These are phyloP conservation scores for Clitopilus passeckerianus DNA, from an alignment of 768 basidiomycete species.

Conservation along the genomic window DNA sequence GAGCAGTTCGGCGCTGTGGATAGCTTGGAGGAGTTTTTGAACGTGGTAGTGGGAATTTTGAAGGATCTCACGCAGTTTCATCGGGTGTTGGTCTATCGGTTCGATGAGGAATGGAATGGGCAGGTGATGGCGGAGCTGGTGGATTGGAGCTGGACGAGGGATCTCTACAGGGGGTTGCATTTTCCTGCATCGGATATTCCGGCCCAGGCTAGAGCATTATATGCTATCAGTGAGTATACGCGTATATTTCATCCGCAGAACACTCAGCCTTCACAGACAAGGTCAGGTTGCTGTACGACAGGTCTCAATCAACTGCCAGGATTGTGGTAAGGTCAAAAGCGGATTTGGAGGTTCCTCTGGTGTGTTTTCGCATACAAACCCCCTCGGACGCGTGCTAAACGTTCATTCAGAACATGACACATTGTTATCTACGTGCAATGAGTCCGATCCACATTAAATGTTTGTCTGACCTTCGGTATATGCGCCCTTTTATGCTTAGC, in stretches of 20 bases:
- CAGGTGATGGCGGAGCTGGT: conserved; percentile 76
- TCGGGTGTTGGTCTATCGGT: conserved; percentile 77
- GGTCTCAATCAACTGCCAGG: conserved; percentile 66
- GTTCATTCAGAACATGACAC: conserved; percentile 64
- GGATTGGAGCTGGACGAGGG: conserved; percentile 70
- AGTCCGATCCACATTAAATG: conserved; percentile 82
- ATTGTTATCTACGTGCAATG: conserved; percentile 83
- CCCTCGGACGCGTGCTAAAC: neutral
- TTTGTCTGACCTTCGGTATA: conserved; percentile 21
- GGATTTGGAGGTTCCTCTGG: conserved; percentile 66
- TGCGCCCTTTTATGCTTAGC: neutral
- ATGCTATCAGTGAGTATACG: conserved; percentile 50
- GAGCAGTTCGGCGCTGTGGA: conserved; percentile 68
- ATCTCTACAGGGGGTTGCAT: conserved; percentile 67
- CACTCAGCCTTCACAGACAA: conserved; percentile 42
- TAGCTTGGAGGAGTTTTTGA: conserved; percentile 64
- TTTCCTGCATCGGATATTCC: conserved; percentile 71
- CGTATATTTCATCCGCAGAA: neutral
- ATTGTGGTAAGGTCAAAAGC: conserved; percentile 57
- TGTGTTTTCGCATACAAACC: conserved; percentile 20
- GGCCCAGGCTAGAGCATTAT: conserved; percentile 65
- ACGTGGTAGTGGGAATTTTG: conserved; percentile 64
- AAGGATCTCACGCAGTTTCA: conserved; percentile 82
- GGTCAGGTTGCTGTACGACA: conserved; percentile 72
- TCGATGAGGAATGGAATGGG: conserved; percentile 77